Conservation (phyloP, 2,329 filamentous ascomycete genomes). For the Aspergillaceae sp. region DNA sequence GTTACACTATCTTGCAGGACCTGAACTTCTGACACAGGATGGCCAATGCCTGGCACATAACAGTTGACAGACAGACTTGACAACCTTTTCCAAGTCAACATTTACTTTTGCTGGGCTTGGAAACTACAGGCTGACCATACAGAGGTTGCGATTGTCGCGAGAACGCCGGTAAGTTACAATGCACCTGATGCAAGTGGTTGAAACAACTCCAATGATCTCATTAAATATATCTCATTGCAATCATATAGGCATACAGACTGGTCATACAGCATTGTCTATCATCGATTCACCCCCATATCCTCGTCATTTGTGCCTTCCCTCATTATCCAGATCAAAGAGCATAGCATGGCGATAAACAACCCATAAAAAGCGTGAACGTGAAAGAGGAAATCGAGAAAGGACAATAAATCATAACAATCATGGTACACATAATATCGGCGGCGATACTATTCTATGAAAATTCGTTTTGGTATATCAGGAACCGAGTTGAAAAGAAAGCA, state of each 20-base stretch:
- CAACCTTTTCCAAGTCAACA: no score
- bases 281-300: constrained; percentile 14
- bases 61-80: no score
- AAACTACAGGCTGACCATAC: no score
- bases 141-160: no score
- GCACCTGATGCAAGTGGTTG: no score
- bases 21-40: constrained; percentile 8
- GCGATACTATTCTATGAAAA: neutral
- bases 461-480: neutral
- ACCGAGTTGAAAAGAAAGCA: neutral
- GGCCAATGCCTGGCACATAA: neutral
- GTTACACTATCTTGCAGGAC: constrained; percentile 14
- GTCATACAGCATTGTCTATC: constrained; percentile 5
- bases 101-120: no score
- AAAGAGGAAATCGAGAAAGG: neutral
- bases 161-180: no score
- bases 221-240: neutral
- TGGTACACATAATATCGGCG: constrained; percentile 1
- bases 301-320: constrained; percentile 1
- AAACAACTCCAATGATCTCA: neutral
- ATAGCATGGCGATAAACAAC: neutral
- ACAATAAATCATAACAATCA: constrained; percentile 6
- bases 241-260: constrained; percentile 2
- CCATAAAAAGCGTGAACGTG: neutral
- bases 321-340: constrained; percentile 1